These are phyloP conservation scores for Neurospora pannonica DNA, from an alignment of 495 filamentous ascomycete genomes.

Conservation along the genomic window DNA sequence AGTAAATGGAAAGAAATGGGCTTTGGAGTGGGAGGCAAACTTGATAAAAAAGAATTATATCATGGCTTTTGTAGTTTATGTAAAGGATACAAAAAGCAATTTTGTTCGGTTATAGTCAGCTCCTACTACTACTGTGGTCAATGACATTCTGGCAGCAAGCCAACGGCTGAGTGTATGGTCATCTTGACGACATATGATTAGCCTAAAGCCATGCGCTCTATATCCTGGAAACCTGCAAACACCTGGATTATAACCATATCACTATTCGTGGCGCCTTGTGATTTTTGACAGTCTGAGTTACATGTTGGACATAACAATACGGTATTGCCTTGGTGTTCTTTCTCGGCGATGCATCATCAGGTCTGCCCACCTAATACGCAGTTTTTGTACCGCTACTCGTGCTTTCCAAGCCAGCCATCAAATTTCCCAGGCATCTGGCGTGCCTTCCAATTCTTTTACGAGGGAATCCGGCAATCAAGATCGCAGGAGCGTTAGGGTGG, in stretches of 20 bases:
- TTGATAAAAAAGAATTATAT: neutral
- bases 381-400: neutral
- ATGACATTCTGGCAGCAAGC: neutral
- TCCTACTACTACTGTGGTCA: neutral
- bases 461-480: neutral
- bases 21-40: neutral
- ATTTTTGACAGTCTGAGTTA: neutral
- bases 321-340: neutral
- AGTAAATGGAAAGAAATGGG: neutral
- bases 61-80: neutral
- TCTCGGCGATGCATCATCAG: neutral
- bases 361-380: neutral
- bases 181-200: neutral
- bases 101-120: neutral
- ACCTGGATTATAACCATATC: neutral
- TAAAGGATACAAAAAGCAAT: neutral
- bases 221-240: neutral
- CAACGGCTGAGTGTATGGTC: neutral
- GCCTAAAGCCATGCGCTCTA: neutral
- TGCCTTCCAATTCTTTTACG: neutral
- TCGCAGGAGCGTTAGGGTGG: neutral
- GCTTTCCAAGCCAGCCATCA: neutral
- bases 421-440: neutral
- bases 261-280: neutral
- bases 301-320: neutral